Conservation (phyloP, 306 rosid species). For the Crotalaria pallida region DNA sequence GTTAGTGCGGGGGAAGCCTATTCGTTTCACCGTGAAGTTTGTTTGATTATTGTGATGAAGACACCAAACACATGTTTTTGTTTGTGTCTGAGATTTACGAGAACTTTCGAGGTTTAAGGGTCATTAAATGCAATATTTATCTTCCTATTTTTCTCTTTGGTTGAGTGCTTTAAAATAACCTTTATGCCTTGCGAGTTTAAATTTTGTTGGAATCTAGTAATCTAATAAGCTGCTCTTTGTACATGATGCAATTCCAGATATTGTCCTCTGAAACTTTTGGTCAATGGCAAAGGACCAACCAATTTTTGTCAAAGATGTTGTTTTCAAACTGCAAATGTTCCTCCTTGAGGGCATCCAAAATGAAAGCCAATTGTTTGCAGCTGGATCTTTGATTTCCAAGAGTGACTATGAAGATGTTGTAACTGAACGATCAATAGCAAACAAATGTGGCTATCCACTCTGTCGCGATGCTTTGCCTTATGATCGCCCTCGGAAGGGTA, state of each 20-base stretch:
- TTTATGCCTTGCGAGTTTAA: background rate
- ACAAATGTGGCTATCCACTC: slow-evolving; percentile 62
- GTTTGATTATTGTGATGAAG: background rate
- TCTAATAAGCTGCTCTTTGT: slow-evolving; percentile 6
- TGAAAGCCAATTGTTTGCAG: slow-evolving; percentile 67
- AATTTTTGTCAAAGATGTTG: slow-evolving; percentile 46
- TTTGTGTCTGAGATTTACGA: background rate
- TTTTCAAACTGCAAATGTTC: slow-evolving; percentile 55
- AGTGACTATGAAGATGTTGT: slow-evolving; percentile 81
- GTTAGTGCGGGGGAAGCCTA: background rate
- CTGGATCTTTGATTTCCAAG: slow-evolving; percentile 73
- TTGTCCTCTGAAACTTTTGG: slow-evolving; percentile 15
- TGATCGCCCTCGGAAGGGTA: slow-evolving; percentile 58
- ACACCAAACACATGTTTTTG: background rate
- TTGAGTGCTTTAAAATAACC: background rate
- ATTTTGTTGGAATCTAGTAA: background rate
- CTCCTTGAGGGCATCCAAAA: slow-evolving; percentile 63
- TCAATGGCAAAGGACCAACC: slow-evolving; percentile 46
- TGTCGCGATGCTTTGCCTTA: slow-evolving; percentile 44
- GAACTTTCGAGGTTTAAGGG: background rate
- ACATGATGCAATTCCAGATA: slow-evolving; percentile 4
- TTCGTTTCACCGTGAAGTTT: background rate
- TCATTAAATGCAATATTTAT: background rate
- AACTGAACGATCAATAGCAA: slow-evolving; percentile 65
- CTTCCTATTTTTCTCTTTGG: background rate